Base-by-base conservation (phyloP, 495 filamentous ascomycete species). In the Sordaria brevicollis region DNA sequence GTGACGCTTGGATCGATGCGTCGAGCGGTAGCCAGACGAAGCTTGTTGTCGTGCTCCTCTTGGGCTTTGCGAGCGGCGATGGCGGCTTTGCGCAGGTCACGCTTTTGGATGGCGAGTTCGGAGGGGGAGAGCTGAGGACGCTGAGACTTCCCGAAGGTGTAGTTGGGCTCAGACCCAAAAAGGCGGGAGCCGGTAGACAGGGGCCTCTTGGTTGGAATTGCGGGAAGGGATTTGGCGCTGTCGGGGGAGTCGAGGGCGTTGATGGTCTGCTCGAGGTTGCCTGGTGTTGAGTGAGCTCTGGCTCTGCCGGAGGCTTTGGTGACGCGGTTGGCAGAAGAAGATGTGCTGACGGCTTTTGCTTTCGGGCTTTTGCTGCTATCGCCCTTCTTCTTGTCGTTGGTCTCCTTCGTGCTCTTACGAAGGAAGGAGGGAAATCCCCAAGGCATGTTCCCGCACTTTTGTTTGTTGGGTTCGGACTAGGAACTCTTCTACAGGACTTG, bases 1-100 rank as follows among this genome's bases (percentile, higher is more conserved):
- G 43, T 17, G 49, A 77, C 76, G 19, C 68, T 39, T 13, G 74
- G 72, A 10, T 72, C 41, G 43, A 66, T 71, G n/a, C 74, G 68
- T 17, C 57, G 9, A 1, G 11, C 11, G 0, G 36, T 35, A 5
- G 25, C 21, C 5, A 37, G 29, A 35, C 29, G 39, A 3, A 72
- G 67, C 11, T 65, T 11, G 43, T 37, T 43, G 67, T 74, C 72
- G 49, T 34, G 17, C 15, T 69, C 54, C n/a, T 36, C 66, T 57
- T 65, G 33, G 5, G 69, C 54, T 33, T 19, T 38, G 43, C 21
- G n/a, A 15, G 34, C 31, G 54, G 19, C 29, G 35, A 37, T 8
- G 21, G 17, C 34, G 29, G 35, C 15, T 39, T 62, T 19, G 49
- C 43, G 33, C 17, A 37, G 49, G 31, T 37, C 2, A n/a, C 34